phyloP scores from a whole-genome alignment of 2,329 filamentous ascomycete genomes.

The Botrytis aclada region DNA sequence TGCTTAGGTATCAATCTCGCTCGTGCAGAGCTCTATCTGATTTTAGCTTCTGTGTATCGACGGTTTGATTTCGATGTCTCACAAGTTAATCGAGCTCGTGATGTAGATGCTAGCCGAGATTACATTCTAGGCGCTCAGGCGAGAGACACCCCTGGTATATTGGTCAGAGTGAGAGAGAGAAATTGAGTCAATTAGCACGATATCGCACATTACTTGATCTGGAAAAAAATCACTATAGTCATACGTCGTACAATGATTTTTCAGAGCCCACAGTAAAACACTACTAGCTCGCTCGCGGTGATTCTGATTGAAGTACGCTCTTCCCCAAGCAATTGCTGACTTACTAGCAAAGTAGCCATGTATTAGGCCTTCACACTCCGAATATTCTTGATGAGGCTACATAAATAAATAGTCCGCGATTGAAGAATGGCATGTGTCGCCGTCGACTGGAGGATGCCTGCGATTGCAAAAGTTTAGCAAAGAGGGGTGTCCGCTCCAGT shows the following conservation, averaged over 20 bases:
- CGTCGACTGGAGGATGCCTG: neutral
- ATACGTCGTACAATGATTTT: neutral
- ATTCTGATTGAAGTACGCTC: neutral
- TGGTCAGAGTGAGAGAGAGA: neutral
- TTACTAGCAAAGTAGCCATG: neutral
- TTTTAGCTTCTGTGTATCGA: conserved; percentile 24
- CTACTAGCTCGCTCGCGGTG: neutral
- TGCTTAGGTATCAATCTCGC: conserved; percentile 36
- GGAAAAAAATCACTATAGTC: neutral
- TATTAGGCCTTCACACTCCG: neutral
- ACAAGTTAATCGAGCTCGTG: neutral
- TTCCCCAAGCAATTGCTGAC: neutral
- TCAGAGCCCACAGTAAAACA: neutral
- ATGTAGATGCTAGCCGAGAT: neutral
- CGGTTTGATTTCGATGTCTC: conserved; percentile 10
- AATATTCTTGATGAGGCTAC: neutral
- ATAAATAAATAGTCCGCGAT: neutral
- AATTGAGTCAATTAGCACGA: neutral
- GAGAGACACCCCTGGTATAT: neutral
- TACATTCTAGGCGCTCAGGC: neutral
- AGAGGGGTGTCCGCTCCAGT: neutral
- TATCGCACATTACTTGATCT: neutral
- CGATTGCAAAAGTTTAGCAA: neutral
- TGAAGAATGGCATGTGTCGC: neutral
- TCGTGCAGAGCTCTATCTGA: conserved; percentile 35